Evolutionary conservation across 2,329 filamentous ascomycete species (phyloP), one percentile per base, ranked within the genome.

Genomic region (Helicocarpus griseus): DNA sequence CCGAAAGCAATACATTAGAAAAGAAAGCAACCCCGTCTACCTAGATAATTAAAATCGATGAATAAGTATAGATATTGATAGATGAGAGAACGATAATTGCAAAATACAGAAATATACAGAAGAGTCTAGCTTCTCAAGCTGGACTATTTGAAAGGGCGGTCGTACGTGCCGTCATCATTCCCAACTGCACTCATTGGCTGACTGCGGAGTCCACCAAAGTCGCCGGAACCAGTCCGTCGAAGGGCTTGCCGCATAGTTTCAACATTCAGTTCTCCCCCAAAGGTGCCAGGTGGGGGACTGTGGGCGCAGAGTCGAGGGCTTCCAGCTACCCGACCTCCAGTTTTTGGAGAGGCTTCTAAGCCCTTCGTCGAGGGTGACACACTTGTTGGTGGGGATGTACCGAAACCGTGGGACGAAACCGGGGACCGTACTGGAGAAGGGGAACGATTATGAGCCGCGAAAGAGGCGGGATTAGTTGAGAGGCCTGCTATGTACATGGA

Each of bases 171-270:
- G 39, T 66, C 67, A 52, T 69, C 66, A 56, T 64, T 65, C 31
- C 61, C 62, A 43, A 65, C 55, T 5, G 63, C 60, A 57, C 65
- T 69, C 48, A 59, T 51, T 26, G 65, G 58, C 28, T 61, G 61
- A 45, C 63, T 69, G 49, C 61, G 64, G 36, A 66, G 63, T 33
- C 72, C 70, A 36, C 74, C 71, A 52, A 96, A 71, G 65, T 96
- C 91, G 17, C 86, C 81, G 68, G 89, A 95, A 41, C 83, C 87
- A 13, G 89, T 95, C 67, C 87, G 85, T 63, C 87, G 78, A 63
- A 96, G 73, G 14, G 89, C 90, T 69, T 96, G 89, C 49, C 85
- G 79, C 90, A 96, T 95, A 3, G 90, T 96, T 74, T 96, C 89
- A 57, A 96, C 86, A 53, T 86, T 89, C 54, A 96, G 73, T 56